A percentile compares a stretch with the other conserved stretches of the same genome.
These are phyloP conservation scores for Boletus rufocinnamomeus DNA, from an alignment of 768 basidiomycete genomes.

Conservation along the genomic window DNA sequence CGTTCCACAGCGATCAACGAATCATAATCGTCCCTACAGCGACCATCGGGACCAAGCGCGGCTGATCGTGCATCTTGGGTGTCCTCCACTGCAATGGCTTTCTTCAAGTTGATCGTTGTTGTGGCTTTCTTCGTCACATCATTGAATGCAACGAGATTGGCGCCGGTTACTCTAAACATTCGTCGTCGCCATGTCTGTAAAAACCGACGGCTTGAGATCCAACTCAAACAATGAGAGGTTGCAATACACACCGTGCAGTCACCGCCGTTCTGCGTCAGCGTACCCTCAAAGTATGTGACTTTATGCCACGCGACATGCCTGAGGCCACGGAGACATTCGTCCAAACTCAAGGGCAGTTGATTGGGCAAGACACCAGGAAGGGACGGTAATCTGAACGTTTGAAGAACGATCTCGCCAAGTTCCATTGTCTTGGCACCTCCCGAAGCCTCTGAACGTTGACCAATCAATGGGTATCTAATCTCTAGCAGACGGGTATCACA, in stretches of 20 bases:
- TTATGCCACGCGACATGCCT: conserved; percentile 94
- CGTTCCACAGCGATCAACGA: conserved; percentile 71
- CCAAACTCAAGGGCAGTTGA: conserved; percentile 86
- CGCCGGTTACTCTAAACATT: conserved; percentile 80
- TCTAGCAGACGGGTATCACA: conserved; percentile 88
- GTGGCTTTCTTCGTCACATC: conserved; percentile 90
- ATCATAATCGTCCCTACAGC: conserved; percentile 58
- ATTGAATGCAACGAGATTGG: conserved; percentile 87
- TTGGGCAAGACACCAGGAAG: conserved; percentile 78
- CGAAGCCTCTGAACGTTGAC: conserved; percentile 58
- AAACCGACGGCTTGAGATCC: background rate
- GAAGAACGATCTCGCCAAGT: conserved; percentile 85
- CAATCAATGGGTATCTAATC: conserved; percentile 78
- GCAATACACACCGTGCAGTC: conserved; percentile 75
- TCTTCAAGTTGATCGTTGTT: conserved; percentile 87
- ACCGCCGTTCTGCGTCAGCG: conserved; percentile 89
- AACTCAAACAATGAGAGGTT: background rate
- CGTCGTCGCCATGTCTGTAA: conserved; percentile 79
- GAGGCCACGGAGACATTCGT: conserved; percentile 88
- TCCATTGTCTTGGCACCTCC: conserved; percentile 64
- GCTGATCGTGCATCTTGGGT: conserved; percentile 59
- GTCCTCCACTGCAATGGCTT: conserved; percentile 77
- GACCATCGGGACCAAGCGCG: conserved; percentile 47
- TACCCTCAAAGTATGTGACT: conserved; percentile 90
- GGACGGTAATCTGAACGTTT: conserved; percentile 88